Base-by-base conservation (phyloP, 495 filamentous ascomycete genomes). In the Jackrogersella multiformis region DNA sequence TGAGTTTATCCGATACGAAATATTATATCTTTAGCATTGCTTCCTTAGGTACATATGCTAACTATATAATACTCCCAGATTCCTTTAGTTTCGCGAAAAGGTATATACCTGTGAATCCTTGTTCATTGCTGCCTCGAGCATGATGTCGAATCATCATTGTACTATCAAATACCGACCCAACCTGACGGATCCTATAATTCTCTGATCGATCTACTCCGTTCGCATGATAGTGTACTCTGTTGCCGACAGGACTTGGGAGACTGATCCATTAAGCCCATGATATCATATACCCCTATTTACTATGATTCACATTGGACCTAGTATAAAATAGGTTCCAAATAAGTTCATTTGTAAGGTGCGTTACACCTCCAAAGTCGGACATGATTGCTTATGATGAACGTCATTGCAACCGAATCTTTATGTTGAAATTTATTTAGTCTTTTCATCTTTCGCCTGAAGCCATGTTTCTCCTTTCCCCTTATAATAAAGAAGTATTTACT, bases 361-460 rank as follows among this genome's bases (percentile, higher is more conserved):
- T 15, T 5, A 48, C 13, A 36, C 8, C 32, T 42, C 30, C 53
- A 18, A 7, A 45, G 12, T 46, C 13, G 16, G 12, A 1, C 26
- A 10, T 28, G 20, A 48, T 45, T 72, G 75, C 70, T 80, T 78
- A 83, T 92, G 90, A 93, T 90, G 88, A 85, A 60, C 77, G 44
- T 45, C 42, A 45, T 41, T 56, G 16, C 35, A 51, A 79, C 92
- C 88, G 91, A 96, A 90, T 86, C 79, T 76, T 73, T 80, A 85
- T 83, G 88, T 93, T 88, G 88, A 91, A 87, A 83, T 80, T 78
- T 82, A 84, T 85, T 86, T 81, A 89, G 86, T 80, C 89, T 95
- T 96, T 96, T 96, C 92, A 95, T 94, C 92, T 95, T 94, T 95
- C 92, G 85, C 82, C 92, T 96, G 92, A 96, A 77, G 79, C 77